Conservation (phyloP, 306 rosid species). For the Coriaria nepalensis region DNA sequence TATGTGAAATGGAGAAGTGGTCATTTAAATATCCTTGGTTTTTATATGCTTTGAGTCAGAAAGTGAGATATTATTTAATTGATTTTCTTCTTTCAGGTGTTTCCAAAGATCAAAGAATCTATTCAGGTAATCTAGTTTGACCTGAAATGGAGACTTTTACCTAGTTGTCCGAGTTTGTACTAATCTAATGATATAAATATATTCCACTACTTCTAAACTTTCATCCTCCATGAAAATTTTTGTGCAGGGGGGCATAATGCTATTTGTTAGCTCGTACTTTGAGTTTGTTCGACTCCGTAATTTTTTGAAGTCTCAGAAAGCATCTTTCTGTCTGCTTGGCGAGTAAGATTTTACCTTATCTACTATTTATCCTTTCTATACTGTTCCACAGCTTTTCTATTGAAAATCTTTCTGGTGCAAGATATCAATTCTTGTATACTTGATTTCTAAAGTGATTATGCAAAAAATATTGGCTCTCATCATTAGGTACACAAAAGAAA, state of each 20-base stretch:
- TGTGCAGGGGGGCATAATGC: slow-evolving; percentile 75
- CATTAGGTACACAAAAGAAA: slow-evolving; percentile 60
- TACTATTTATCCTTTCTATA: slow-evolving; percentile 5
- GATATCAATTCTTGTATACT: too few relatives aligned
- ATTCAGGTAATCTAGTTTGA: slow-evolving; percentile 38
- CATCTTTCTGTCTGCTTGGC: slow-evolving; percentile 83
- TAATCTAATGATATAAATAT: background rate
- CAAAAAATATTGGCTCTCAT: slow-evolving; percentile 11
- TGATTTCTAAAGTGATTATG: slow-evolving; percentile 8
- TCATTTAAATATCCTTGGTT: background rate
- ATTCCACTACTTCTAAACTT: background rate
- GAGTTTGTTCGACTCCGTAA: slow-evolving; percentile 69
- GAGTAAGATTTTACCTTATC: slow-evolving; percentile 51
- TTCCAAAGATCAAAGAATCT: slow-evolving; percentile 73
- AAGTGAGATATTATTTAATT: slow-evolving; percentile 9
- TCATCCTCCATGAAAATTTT: slow-evolving; percentile 13
- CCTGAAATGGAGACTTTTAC: background rate
- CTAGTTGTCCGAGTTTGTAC: background rate
- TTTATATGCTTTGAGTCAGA: background rate
- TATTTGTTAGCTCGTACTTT: slow-evolving; percentile 71
- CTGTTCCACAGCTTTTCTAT: background rate
- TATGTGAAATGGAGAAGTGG: background rate
- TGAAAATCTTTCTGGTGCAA: background rate
- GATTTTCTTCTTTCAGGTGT: slow-evolving; percentile 45
- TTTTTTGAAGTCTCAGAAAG: slow-evolving; percentile 67